Percentiles rank a stretch among this genome's conserved stretches.
phyloP scores from a whole-genome alignment of 768 basidiomycete species.

The Mycena venus region DNA sequence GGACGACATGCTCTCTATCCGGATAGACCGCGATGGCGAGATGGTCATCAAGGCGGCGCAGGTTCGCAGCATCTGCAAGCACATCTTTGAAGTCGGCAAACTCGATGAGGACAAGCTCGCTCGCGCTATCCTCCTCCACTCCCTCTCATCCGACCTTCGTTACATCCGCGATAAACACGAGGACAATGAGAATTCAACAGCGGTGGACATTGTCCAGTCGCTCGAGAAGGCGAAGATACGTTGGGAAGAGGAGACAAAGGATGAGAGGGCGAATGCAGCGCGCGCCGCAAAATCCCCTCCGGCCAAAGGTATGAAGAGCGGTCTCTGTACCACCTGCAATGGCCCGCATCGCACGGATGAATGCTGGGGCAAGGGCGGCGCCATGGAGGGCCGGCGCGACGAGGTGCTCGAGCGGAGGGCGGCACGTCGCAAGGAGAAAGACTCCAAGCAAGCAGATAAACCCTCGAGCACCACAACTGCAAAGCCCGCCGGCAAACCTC shows the following conservation, averaged over 20 bases:
- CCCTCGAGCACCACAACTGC: no score
- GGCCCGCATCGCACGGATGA: not conserved
- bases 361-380: no score
- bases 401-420: not conserved
- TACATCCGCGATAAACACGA: no score
- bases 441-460: no score
- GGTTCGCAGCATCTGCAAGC: not conserved
- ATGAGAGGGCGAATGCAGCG: no score
- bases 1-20: not conserved
- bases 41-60: not conserved
- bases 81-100: not conserved
- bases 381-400: conserved; percentile 11
- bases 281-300: not conserved
- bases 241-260: not conserved
- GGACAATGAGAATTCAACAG: not conserved
- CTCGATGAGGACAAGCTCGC: no score
- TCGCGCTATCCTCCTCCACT: not conserved
- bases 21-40: not conserved
- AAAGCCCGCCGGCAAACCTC: not conserved
- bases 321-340: not conserved
- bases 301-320: not conserved
- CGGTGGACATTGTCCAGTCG: not conserved
- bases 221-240: not conserved
- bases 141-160: not conserved
- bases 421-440: not conserved